Evolutionary conservation across 352 stramenopile genomes (phyloP), one percentile per base, ranked within the genome.

Genomic region (Elongisporangium senticosum): DNA sequence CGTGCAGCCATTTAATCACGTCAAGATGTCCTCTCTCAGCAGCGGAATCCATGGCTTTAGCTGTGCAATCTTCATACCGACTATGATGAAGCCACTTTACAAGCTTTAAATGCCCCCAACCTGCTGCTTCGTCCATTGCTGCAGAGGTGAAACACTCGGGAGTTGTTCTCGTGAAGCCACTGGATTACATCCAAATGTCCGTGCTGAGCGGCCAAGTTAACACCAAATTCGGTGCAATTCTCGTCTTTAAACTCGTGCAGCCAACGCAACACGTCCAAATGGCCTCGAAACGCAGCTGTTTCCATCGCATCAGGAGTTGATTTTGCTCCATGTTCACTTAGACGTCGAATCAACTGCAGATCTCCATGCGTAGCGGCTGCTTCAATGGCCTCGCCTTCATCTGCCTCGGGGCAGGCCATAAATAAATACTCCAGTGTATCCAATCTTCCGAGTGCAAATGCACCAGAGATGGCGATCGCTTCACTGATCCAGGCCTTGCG

Each of bases 211-310:
- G 68, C 75, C 19, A 72, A 43, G 7, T 69, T 63, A 0, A 75
- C 58, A 0, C 55, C 71, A 7, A 72, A 59, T 10, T 52, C 59
- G 0, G 68, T 75, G 49, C 74, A 86, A 11, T 75, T 75, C 62
- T 84, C 77, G 0, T 15, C 56, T 10, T 71, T 69, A 40, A 86
- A 53, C 6, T 51, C 49, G 4, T 84, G 75, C 3, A 89, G 67
- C 72, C 72, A 90, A 51, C 74, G 51, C 14, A 89, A 60, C 11
- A 83, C 68, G 17, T 75, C 73, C 11, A 89, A 28, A 28, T 83
- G 77, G 19, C 81, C 81, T 8, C 67, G 66, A 11, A 65, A 65
- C 0, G 64, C 71, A 0, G 77, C 77, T 8, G 67, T 61, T 26
- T 83, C 69, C 75, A 86, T 87, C 1, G 73, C 77, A 37, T 37